Evolutionary conservation across 1,139 yeast species (phyloP).

Genomic region (Candida sp.): DNA sequence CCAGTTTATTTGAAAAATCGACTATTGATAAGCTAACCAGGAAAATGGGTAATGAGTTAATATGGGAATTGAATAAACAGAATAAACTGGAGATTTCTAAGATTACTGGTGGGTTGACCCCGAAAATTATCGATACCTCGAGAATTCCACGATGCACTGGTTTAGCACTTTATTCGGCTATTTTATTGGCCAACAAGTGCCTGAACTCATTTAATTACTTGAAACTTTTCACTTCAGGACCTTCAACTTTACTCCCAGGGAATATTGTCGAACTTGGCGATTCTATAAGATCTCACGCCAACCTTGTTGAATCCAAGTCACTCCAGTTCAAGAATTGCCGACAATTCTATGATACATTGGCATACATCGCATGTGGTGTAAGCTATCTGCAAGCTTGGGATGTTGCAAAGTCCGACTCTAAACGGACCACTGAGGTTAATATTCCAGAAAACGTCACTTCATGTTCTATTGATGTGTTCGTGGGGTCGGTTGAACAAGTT

Average conservation of each 20-base stretch:
- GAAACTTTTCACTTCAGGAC: conserved; percentile 30
- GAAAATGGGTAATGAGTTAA: background rate
- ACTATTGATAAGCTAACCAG: background rate
- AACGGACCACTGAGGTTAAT: conserved; percentile 23
- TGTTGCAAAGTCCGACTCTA: conserved; percentile 14
- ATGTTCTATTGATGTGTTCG: conserved; percentile 29
- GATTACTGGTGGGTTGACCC: conserved; percentile 15
- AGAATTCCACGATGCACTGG: conserved; percentile 34
- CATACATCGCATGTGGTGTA: conserved; percentile 30
- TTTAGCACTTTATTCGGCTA: conserved; percentile 23
- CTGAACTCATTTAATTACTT: conserved; percentile 23
- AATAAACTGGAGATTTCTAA: background rate
- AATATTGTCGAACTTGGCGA: conserved; percentile 17
- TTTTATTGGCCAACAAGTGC: conserved; percentile 17
- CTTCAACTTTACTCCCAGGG: conserved; percentile 35
- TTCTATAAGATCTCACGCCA: conserved; percentile 31
- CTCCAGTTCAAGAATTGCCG: conserved; percentile 22
- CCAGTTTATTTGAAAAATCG: background rate
- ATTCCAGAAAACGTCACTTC: conserved; percentile 17
- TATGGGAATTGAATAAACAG: background rate
- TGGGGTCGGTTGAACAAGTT: conserved; percentile 38
- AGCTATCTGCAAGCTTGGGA: conserved; percentile 11
- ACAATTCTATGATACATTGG: conserved; percentile 26
- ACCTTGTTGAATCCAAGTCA: conserved; percentile 26
- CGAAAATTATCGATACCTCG: conserved; percentile 21